A percentile compares a stretch with the other conserved stretches of the same genome.
phyloP scores from a whole-genome alignment of 805 yeast species.

The Sugiyamaella americana region DNA sequence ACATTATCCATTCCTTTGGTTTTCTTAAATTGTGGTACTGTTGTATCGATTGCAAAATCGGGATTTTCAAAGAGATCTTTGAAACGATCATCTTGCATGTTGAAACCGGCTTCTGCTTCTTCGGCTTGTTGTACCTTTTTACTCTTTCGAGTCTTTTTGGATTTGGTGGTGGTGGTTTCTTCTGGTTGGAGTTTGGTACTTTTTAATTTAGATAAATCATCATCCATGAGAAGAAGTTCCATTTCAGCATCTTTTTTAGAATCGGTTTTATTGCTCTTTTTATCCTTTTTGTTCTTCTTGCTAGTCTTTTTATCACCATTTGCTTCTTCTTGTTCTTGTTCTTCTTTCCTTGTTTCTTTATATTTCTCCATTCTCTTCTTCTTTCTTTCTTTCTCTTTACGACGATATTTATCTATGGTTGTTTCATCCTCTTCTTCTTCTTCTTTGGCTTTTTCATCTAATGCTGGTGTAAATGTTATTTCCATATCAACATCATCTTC shows the following conservation, averaged over 20 bases:
- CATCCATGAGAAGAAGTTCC: slow-evolving; percentile 67
- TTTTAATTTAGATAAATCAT: slow-evolving; percentile 31
- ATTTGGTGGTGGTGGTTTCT: slow-evolving; percentile 63
- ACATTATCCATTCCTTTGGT: slow-evolving; percentile 83
- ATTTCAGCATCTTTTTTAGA: slow-evolving; percentile 57
- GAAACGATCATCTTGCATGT: slow-evolving; percentile 80
- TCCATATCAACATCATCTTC: slow-evolving; percentile 72
- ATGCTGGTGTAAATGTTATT: slow-evolving; percentile 88
- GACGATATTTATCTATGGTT: slow-evolving; percentile 70
- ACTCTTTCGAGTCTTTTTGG: slow-evolving; percentile 42
- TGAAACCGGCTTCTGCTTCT: slow-evolving; percentile 48
- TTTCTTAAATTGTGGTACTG: slow-evolving; percentile 81
- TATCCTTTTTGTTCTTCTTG: slow-evolving; percentile 6
- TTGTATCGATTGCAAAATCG: slow-evolving; percentile 91
- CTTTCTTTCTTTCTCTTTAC: slow-evolving; percentile 91
- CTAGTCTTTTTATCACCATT: slow-evolving; percentile 5
- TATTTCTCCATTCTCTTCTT: slow-evolving; percentile 72
- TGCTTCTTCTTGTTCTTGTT: slow-evolving; percentile 38
- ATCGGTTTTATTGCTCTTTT: slow-evolving; percentile 31
- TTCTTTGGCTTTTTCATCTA: slow-evolving; percentile 36
- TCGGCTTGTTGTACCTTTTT: slow-evolving; percentile 35
- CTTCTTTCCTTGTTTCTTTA: slow-evolving; percentile 51
- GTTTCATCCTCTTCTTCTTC: slow-evolving; percentile 51
- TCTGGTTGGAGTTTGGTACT: slow-evolving; percentile 7
- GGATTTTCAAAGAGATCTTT: slow-evolving; percentile 75